These are phyloP conservation scores for Daedaleopsis nitida DNA, from an alignment of 768 basidiomycete species.

Conservation along the genomic window DNA sequence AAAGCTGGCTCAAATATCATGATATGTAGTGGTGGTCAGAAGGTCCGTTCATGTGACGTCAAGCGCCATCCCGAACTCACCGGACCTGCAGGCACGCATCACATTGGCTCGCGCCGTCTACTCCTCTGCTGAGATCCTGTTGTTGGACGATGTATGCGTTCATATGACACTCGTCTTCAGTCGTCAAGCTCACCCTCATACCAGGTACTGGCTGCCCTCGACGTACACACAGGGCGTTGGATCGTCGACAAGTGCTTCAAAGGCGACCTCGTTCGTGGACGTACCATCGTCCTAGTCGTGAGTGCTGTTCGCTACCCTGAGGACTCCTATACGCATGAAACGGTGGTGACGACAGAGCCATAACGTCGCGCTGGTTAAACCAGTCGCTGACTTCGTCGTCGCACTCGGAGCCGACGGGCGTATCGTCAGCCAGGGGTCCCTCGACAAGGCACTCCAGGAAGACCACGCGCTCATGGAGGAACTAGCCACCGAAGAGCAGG, in stretches of 20 bases:
- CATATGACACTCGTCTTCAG: neutral
- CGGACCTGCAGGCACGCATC: constrained; percentile 39
- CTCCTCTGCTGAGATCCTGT: constrained; percentile 57
- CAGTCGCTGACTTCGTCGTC: constrained; percentile 59
- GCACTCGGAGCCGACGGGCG: constrained; percentile 57
- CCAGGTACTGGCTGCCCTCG: constrained; percentile 49
- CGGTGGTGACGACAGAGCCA: constrained; percentile 40
- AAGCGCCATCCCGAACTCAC: neutral
- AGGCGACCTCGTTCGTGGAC: constrained; percentile 47
- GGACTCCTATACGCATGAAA: neutral
- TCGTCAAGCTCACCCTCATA: neutral
- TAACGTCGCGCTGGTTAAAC: constrained; percentile 52
- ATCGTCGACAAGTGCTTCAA: constrained; percentile 53
- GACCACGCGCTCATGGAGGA: constrained; percentile 38
- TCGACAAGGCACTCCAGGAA: constrained; percentile 47
- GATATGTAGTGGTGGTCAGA: constrained; percentile 44
- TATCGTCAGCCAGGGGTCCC: constrained; percentile 48
- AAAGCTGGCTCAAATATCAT: neutral
- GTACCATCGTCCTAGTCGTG: constrained; percentile 58
- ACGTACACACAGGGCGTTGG: constrained; percentile 54
- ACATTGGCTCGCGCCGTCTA: constrained; percentile 63
- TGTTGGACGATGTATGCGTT: constrained; percentile 68
- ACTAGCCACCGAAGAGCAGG: constrained; percentile 23
- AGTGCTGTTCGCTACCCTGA: neutral
- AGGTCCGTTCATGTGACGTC: constrained; percentile 17